Conservation (phyloP, 441 rosid genomes). For the Bocquillonia castaneifolia region DNA sequence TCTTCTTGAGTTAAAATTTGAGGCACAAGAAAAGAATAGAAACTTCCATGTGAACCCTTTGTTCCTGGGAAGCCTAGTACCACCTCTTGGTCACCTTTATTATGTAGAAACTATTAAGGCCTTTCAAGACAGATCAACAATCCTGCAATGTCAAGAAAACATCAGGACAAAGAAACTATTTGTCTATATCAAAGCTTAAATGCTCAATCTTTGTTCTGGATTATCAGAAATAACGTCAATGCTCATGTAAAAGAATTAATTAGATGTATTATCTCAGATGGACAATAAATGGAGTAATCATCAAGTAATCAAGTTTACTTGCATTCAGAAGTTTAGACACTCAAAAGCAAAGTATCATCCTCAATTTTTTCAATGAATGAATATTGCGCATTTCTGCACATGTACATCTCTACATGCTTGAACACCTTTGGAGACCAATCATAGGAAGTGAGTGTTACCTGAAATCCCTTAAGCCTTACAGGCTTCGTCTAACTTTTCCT, state of each 20-base stretch:
- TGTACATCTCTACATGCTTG: neutral
- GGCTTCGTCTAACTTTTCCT: neutral
- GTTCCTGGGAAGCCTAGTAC: constrained; percentile 20
- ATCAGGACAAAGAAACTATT: neutral
- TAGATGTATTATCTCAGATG: too few relatives aligned
- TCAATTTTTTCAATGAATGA: neutral
- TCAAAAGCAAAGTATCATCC: too few relatives aligned
- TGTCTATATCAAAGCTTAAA: neutral
- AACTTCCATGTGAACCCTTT: constrained; percentile 26
- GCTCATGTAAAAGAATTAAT: neutral
- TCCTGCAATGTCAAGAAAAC: constrained; percentile 15
- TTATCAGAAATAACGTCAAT: neutral
- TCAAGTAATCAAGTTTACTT: neutral
- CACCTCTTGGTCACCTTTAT: neutral
- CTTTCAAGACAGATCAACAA: neutral
- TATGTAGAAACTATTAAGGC: neutral
- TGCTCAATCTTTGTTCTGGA: neutral
- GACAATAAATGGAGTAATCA: neutral
- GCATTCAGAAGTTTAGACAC: too few relatives aligned
- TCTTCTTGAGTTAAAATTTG: constrained; percentile 38
- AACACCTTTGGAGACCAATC: neutral
- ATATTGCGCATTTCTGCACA: neutral
- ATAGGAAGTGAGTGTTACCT: neutral
- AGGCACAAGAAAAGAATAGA: constrained; percentile 23
- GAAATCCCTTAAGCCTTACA: neutral